Percentiles rank a stretch among this genome's conserved stretches.
Evolutionary conservation across 2,329 filamentous ascomycete genomes (phyloP).

Genomic region (Ophiobolus disseminans): DNA sequence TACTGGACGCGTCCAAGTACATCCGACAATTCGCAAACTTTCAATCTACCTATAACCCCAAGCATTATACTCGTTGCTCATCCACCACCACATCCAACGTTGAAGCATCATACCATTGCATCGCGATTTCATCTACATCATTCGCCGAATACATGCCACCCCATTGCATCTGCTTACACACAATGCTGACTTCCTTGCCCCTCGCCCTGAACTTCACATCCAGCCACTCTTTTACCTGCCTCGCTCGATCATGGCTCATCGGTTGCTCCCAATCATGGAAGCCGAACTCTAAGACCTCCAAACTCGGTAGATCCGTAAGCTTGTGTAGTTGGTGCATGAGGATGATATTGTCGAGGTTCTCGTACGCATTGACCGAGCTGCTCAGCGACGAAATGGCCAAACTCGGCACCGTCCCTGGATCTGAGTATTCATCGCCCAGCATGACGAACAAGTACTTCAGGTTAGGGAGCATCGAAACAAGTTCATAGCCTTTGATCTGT

Average conservation of each 20-base stretch:
- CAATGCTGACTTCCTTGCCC: slow-evolving; percentile 5
- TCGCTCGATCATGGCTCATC: slow-evolving; percentile 5
- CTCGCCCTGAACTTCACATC: slow-evolving; percentile 1
- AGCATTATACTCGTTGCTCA: no score
- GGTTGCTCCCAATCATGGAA: slow-evolving; percentile 14
- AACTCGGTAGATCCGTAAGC: slow-evolving; percentile 2
- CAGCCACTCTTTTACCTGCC: slow-evolving; percentile 12
- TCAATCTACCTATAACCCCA: no score
- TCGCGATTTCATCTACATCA: background rate
- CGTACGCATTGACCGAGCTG: slow-evolving; percentile 10
- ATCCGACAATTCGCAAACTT: no score
- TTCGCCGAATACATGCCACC: background rate
- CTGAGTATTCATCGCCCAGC: slow-evolving; percentile 9
- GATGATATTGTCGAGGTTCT: slow-evolving; percentile 14
- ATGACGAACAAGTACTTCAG: slow-evolving; percentile 7
- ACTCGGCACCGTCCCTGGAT: slow-evolving; percentile 6
- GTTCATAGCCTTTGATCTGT: slow-evolving; percentile 11
- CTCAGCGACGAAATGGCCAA: slow-evolving; percentile 7
- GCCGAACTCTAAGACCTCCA: slow-evolving; percentile 9
- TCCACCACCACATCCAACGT: no score
- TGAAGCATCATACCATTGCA: background rate
- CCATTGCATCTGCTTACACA: slow-evolving; percentile 12
- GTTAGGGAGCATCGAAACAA: slow-evolving; percentile 7
- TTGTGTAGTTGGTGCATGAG: slow-evolving; percentile 8
- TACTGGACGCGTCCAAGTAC: no score